Base-by-base conservation (phyloP, 352 stramenopile genomes). In the Globisporangium abappressorium region DNA sequence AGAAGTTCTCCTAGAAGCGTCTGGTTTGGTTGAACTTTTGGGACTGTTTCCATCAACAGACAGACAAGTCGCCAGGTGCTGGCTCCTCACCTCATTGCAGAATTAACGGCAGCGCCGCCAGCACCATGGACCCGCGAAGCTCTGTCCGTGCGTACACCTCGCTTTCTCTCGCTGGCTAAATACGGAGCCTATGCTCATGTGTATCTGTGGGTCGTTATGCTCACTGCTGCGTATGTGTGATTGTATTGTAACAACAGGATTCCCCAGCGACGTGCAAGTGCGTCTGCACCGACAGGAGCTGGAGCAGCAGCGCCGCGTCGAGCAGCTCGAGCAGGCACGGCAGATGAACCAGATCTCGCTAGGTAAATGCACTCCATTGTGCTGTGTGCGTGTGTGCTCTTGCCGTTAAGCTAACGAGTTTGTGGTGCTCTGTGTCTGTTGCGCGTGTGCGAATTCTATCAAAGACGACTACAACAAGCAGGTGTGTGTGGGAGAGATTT, bases 391-490 rank as follows among this genome's bases (percentile, higher is more conserved):
- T 26, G 36, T 15, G n/a, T 60, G 30, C 22, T 24, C 7, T 49
- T 38, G 5, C 15, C 7, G 34, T 34, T 11, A 28, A 30, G 20
- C 41, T 11, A 7, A 51, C 18, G 22, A 30, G n/a, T 8, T 61
- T 33, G 6, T 12, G 2, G 41, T 57, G 20, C 18, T 51, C 7
- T 9, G 11, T 14, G 28, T 15, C 3, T 59, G 36, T 12, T 51
- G 60, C n/a, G 4, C 68, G 11, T n/a, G 55, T 22, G 26, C 22
- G 38, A 36, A 54, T 47, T 9, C 18, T 8, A 51, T 20, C 34
- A 28, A 6, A 85, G 76, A 79, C 46, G 76, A 82, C 66, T 85
- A 83, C 66, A 83, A 83, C 66, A 77, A 68, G 58, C 76, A 85
- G 73, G 78, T 62, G 33, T 47, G 30, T 3, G 12, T 82, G 36